These are phyloP conservation scores for Ramaria rubella DNA, from an alignment of 768 basidiomycete species.

Conservation along the genomic window DNA sequence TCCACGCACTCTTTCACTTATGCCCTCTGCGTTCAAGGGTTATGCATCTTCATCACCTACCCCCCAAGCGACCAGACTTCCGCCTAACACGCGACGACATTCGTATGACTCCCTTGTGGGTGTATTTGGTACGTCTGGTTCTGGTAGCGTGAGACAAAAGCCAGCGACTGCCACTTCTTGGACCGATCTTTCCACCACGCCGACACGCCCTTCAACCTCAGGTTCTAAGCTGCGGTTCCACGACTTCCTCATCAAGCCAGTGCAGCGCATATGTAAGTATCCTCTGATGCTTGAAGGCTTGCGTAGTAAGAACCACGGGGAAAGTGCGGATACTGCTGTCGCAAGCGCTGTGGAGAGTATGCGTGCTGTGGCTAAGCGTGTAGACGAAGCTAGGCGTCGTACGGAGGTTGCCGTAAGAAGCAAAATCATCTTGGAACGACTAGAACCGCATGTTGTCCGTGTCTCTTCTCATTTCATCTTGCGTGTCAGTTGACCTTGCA, in stretches of 20 bases:
- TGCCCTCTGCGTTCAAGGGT: not conserved
- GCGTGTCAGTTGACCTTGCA: not conserved
- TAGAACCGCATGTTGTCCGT: constrained; percentile 23
- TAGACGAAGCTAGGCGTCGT: constrained; percentile 71
- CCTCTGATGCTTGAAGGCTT: constrained; percentile 67
- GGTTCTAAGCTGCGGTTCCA: constrained; percentile 50
- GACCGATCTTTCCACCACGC: not conserved
- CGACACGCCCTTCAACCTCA: constrained; percentile 8
- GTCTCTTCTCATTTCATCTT: not conserved
- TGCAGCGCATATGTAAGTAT: constrained; percentile 94
- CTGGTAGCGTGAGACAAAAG: not conserved
- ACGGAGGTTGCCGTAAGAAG: constrained; percentile 63
- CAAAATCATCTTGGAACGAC: constrained; percentile 59
- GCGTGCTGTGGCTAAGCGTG: constrained; percentile 66
- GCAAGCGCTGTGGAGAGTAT: constrained; percentile 56
- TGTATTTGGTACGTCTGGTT: not conserved
- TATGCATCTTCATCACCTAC: not conserved
- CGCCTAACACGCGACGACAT: constrained; percentile 17
- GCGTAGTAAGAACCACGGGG: not conserved
- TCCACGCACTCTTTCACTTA: not conserved
- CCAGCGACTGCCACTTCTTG: constrained; percentile 1
- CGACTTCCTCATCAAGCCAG: constrained; percentile 96
- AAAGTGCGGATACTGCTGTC: constrained; percentile 12
- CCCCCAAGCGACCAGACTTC: not conserved
- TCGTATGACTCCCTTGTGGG: not conserved